Evolutionary conservation across 1,139 yeast genomes (phyloP).

Genomic region (Zygosaccharomyces pseudobailii): DNA sequence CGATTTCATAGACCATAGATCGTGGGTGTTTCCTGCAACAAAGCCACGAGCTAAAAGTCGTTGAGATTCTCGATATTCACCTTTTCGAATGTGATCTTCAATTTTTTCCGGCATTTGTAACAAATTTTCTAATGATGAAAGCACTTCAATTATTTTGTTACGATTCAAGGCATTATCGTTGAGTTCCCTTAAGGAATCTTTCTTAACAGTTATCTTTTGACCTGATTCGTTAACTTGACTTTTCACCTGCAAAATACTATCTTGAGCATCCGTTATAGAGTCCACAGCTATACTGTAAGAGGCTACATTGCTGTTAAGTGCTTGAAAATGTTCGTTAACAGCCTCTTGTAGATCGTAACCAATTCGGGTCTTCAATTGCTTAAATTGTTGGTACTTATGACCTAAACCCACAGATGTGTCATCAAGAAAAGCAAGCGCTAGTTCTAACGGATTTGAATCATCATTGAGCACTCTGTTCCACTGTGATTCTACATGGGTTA

Average conservation of each 20-base stretch:
- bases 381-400: constrained; percentile 57
- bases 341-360: constrained; percentile 58
- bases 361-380: constrained; percentile 49
- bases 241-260: constrained; percentile 26
- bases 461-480: constrained; percentile 41
- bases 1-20: constrained; percentile 59
- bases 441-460: constrained; percentile 72
- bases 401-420: constrained; percentile 87
- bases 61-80: constrained; percentile 67
- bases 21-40: constrained; percentile 52
- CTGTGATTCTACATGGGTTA: constrained; percentile 30
- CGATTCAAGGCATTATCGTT: constrained; percentile 60
- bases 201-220: constrained; percentile 48
- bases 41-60: constrained; percentile 54
- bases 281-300: constrained; percentile 59
- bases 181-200: constrained; percentile 57
- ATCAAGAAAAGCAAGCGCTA: constrained; percentile 76
- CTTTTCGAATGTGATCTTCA: constrained; percentile 62
- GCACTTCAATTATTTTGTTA: constrained; percentile 63
- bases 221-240: constrained; percentile 40
- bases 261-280: constrained; percentile 31
- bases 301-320: constrained; percentile 78
- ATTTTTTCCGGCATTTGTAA: constrained; percentile 56
- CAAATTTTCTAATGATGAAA: constrained; percentile 65
- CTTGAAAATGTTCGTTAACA: constrained; percentile 79